Conservation (phyloP, 1,139 yeast genomes). For the Insectozyma bohioensis region DNA sequence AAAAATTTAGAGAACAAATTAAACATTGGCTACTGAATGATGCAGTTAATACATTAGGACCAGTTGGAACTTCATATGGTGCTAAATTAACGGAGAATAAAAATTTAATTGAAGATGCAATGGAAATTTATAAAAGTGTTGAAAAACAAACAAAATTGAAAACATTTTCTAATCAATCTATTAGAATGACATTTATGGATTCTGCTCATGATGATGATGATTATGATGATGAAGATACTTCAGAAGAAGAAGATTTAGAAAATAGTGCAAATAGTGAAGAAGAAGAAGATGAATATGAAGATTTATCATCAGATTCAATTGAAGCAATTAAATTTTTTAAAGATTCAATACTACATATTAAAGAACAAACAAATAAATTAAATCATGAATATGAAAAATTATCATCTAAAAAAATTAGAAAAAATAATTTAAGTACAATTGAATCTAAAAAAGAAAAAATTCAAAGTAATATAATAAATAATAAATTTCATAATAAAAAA, state of each 20-base stretch:
- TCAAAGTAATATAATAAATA: constrained; percentile 32
- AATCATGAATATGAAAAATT: constrained; percentile 40
- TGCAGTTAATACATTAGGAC: constrained; percentile 42
- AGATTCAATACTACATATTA: constrained; percentile 30
- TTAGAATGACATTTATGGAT: constrained; percentile 46
- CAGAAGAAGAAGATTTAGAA: constrained; percentile 15
- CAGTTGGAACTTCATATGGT: constrained; percentile 22
- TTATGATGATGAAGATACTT: constrained; percentile 15
- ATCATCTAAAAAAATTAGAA: constrained; percentile 40
- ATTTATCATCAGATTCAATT: constrained; percentile 34
- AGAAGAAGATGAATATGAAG: constrained; percentile 17
- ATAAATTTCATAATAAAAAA: constrained; percentile 42
- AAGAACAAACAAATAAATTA: constrained; percentile 36
- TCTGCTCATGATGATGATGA: constrained; percentile 19
- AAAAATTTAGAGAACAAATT: constrained; percentile 91
- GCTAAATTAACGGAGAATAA: constrained; percentile 43
- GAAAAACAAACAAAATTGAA: constrained; percentile 47
- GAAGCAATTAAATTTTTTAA: constrained; percentile 36
- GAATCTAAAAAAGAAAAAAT: constrained; percentile 48
- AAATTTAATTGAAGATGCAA: constrained; percentile 46
- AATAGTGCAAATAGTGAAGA: constrained; percentile 13
- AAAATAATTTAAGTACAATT: constrained; percentile 35
- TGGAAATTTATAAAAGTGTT: constrained; percentile 50
- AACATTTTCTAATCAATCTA: constrained; percentile 48
- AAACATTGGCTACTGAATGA: constrained; percentile 77